Evolutionary conservation across 352 stramenopile genomes (phyloP).

Genomic region (Globisporangium mamillatum): DNA sequence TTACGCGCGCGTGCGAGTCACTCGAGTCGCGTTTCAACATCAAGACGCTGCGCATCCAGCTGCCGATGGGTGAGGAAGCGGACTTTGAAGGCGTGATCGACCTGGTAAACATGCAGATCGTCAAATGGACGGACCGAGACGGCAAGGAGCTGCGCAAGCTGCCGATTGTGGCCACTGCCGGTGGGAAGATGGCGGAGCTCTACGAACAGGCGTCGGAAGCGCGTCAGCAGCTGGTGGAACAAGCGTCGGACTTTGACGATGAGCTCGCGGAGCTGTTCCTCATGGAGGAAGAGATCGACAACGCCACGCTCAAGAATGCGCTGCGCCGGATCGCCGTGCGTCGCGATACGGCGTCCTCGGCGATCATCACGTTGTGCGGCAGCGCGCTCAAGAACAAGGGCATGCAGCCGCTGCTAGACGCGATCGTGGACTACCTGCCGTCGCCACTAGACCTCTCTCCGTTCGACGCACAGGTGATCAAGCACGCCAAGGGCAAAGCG

Average conservation of each 20-base stretch:
- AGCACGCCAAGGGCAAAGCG: constrained; percentile 33
- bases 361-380: constrained; percentile 56
- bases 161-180: constrained; percentile 37
- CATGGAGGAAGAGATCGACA: constrained; percentile 61
- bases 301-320: constrained; percentile 42
- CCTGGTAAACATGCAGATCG: constrained; percentile 63
- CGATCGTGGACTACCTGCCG: constrained; percentile 97
- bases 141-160: constrained; percentile 51
- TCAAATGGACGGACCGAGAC: constrained; percentile 62
- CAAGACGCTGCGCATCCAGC: constrained; percentile 56
- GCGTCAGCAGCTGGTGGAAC: constrained; percentile 62
- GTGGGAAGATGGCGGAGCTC: constrained; percentile 51
- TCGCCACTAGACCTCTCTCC: constrained; percentile 88
- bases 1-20: constrained; percentile 84
- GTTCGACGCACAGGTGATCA: constrained; percentile 53
- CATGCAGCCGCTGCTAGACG: constrained; percentile 97
- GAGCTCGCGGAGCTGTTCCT: constrained; percentile 71
- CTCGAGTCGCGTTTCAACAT: constrained; percentile 61
- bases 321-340: constrained; percentile 63
- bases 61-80: constrained; percentile 60
- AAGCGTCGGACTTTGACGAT: constrained; percentile 68
- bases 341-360: constrained; percentile 36
- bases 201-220: constrained; percentile 36
- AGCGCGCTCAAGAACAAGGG: constrained; percentile 85
- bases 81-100: constrained; percentile 70